Conservation (phyloP, 805 yeast species). For the Vanderwaltozyma yarrowii region DNA sequence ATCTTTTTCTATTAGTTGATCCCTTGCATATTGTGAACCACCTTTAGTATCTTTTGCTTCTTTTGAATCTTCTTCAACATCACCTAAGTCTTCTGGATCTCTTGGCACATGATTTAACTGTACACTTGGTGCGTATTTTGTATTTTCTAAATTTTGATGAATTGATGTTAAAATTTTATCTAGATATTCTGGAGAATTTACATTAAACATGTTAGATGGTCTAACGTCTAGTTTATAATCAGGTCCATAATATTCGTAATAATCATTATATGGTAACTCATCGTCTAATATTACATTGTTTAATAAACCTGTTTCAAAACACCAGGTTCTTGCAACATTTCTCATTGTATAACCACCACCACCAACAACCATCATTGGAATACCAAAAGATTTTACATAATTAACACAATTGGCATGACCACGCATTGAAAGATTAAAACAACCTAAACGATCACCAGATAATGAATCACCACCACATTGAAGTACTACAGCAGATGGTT, state of each 20-base stretch:
- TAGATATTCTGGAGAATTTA: slow-evolving; percentile 85
- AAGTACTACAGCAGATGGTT: slow-evolving; percentile 87
- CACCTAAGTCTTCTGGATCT: slow-evolving; percentile 80
- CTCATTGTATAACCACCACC: slow-evolving; percentile 98
- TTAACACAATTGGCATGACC: slow-evolving; percentile 96
- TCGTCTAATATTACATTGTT: slow-evolving; percentile 56
- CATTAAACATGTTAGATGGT: slow-evolving; percentile 94
- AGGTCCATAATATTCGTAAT: slow-evolving; percentile 95
- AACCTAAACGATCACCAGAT: slow-evolving; percentile 87
- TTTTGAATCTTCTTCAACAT: slow-evolving; percentile 73
- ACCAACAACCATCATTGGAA: slow-evolving; percentile 86
- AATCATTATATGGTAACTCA: slow-evolving; percentile 85
- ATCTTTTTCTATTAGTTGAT: slow-evolving; percentile 56
- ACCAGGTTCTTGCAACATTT: slow-evolving; percentile 91
- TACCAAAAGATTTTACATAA: slow-evolving; percentile 76
- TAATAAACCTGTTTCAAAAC: slow-evolving; percentile 79
- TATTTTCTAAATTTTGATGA: slow-evolving; percentile 67
- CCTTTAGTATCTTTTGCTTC: slow-evolving; percentile 83
- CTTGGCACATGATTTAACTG: slow-evolving; percentile 84
- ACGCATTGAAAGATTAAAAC: slow-evolving; percentile 81
- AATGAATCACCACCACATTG: slow-evolving; percentile 98
- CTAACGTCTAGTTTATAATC: slow-evolving; percentile 91
- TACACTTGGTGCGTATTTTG: slow-evolving; percentile 96
- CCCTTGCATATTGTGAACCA: slow-evolving; percentile 80
- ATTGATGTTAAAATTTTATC: slow-evolving; percentile 75